Evolutionary conservation across 2,329 filamentous ascomycete genomes (phyloP).

Genomic region (Ascochyta rabiei): DNA sequence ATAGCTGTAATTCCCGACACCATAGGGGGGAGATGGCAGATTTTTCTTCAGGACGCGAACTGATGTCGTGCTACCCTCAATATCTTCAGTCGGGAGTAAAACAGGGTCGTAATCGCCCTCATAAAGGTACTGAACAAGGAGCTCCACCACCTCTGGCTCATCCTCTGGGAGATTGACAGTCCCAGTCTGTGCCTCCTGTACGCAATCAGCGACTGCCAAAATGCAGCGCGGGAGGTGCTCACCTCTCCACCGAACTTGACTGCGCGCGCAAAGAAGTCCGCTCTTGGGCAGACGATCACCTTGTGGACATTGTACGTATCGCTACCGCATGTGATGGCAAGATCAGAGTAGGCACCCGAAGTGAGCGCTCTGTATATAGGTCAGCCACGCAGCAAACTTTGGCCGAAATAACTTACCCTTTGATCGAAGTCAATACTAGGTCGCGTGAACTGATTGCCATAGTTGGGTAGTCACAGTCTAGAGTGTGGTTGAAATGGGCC

Average conservation of each 20-base stretch:
- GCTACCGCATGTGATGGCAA: constrained; percentile 19
- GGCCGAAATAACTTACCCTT: background rate
- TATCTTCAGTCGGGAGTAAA: too few relatives aligned
- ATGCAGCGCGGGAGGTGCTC: background rate
- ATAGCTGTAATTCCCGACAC: too few relatives aligned
- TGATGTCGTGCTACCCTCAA: too few relatives aligned
- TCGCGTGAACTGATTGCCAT: background rate
- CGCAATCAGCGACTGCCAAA: background rate
- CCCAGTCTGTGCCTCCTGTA: background rate
- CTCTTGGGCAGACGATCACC: constrained; percentile 18
- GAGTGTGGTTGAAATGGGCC: too few relatives aligned
- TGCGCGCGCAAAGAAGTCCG: constrained; percentile 18
- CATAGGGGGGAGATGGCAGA: too few relatives aligned
- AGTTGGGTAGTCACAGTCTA: background rate
- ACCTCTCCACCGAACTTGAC: constrained; percentile 1
- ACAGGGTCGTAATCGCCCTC: constrained; percentile 18
- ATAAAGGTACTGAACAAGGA: constrained; percentile 27
- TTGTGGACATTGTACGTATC: constrained; percentile 29
- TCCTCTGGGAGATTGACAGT: constrained; percentile 19
- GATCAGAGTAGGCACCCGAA: constrained; percentile 21
- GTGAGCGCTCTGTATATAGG: background rate
- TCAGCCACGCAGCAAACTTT: background rate
- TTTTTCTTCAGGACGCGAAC: too few relatives aligned
- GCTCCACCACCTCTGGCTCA: constrained; percentile 15
- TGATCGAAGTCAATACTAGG: background rate